Evolutionary conservation across 345 rosid genomes (phyloP).

Genomic region (Litchi chinensis): DNA sequence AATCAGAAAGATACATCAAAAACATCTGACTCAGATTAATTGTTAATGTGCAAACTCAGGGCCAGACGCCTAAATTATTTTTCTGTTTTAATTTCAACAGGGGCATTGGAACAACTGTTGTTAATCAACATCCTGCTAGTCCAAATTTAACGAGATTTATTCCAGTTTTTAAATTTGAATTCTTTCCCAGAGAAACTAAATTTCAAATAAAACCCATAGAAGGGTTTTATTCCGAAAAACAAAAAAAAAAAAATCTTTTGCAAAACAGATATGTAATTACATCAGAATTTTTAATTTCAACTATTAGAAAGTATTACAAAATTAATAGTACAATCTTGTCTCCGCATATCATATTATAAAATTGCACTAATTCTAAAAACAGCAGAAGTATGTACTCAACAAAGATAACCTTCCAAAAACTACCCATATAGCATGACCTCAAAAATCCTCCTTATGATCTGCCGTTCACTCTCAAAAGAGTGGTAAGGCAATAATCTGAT

Average conservation of each 20-base stretch:
- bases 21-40: not conserved
- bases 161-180: not conserved
- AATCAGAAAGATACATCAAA: not conserved
- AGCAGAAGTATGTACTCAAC: too few relatives aligned
- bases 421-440: too few relatives aligned
- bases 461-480: too few relatives aligned
- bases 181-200: not conserved
- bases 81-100: not conserved
- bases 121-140: not conserved
- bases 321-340: too few relatives aligned
- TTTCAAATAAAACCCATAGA: not conserved
- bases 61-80: not conserved
- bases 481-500: too few relatives aligned
- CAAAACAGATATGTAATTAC: not conserved
- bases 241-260: too few relatives aligned
- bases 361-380: too few relatives aligned
- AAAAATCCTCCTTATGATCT: too few relatives aligned
- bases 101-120: not conserved
- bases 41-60: not conserved
- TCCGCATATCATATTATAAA: too few relatives aligned
- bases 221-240: not conserved
- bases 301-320: not conserved
- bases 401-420: too few relatives aligned
- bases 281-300: not conserved
- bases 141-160: not conserved